Base-by-base conservation (phyloP, 768 basidiomycete genomes). In the Coprinopsis marcescibilis region DNA sequence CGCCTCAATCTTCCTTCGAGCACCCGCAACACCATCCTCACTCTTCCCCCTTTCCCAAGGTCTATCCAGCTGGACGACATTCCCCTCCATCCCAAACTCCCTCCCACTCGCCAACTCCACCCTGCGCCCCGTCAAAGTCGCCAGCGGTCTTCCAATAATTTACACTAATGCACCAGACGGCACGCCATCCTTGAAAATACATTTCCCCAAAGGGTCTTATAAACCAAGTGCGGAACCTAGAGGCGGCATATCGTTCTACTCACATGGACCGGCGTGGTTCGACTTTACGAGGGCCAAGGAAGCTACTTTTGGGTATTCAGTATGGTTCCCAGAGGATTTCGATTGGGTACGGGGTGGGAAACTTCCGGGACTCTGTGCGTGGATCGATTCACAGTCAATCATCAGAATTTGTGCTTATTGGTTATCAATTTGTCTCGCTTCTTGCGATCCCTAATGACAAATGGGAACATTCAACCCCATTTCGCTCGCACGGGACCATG, bases 191-290 rank as follows among this genome's bases (percentile, higher is more conserved):
- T 71, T 76, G 68, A 61, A 66, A 47, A 71, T 73, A 1, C 61
- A 62, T 46, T 80, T 69, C 57, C 71, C 75, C 12, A 37, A 72
- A 54, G 78, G 78, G 25, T 77, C 77, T 41, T 76, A 70, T 61
- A 75, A 65, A 12, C 71, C 70, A 50, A 55, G 54, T 12, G 63
- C 66, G 36, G 32, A 55, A 8, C 70, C 70, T 12, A 63, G 58
- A 30, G 79, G 80, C 38, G 82, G 82, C 20, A 60, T 82, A 53
- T 80, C 78, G 14, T 81, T 84, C 69, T 84, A 85, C 60, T 70
- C 80, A 17, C 68, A 71, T 24, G 83, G 80, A 1, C 73, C 77
- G 4, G 38, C 53, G 42, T 55, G 61, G 48, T 65, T 77, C 29
- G 69, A 76, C 57, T 61, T 81, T 37, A 68, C 69, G 29, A 70